A percentile compares a stretch with the other conserved stretches of the same genome.
These are phyloP conservation scores for Cochlearia excelsa DNA, from an alignment of 345 rosid species.

Conservation along the genomic window DNA sequence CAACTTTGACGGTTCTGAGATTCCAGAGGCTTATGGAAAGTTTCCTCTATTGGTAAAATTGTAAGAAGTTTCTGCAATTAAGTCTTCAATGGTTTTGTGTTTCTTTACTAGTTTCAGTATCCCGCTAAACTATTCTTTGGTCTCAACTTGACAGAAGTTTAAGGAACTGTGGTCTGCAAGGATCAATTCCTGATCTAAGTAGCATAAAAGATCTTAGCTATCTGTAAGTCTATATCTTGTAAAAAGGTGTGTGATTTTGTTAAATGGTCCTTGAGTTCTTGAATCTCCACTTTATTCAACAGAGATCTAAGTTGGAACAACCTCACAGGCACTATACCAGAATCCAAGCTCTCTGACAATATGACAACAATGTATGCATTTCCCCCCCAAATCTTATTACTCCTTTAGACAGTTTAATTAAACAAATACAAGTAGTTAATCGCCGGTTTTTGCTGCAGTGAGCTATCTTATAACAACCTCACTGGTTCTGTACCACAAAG, in stretches of 20 bases:
- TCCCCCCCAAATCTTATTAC: no score
- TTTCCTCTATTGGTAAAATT: slow-evolving; percentile 53
- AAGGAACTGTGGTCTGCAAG: slow-evolving; percentile 71
- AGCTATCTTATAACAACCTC: slow-evolving; percentile 62
- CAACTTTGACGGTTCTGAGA: slow-evolving; percentile 54
- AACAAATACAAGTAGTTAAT: not conserved
- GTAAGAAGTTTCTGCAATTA: slow-evolving; percentile 39
- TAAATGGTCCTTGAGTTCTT: slow-evolving; percentile 14
- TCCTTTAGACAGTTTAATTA: not conserved
- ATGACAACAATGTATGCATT: slow-evolving; percentile 63
- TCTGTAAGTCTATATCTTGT: slow-evolving; percentile 49
- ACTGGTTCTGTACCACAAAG: slow-evolving; percentile 65
- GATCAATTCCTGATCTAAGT: slow-evolving; percentile 73
- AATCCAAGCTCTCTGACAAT: slow-evolving; percentile 53
- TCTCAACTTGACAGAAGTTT: slow-evolving; percentile 65
- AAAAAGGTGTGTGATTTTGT: not conserved
- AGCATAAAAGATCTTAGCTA: slow-evolving; percentile 45
- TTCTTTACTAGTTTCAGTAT: not conserved
- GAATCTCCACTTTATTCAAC: slow-evolving; percentile 4
- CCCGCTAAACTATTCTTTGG: slow-evolving; percentile 3
- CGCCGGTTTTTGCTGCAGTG: slow-evolving; percentile 44
- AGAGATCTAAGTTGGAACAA: slow-evolving; percentile 77
- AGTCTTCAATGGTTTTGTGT: not conserved
- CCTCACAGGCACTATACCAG: slow-evolving; percentile 62
- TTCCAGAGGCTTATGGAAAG: slow-evolving; percentile 59